Evolutionary conservation across 2,329 filamentous ascomycete genomes (phyloP).

Genomic region (Didymella lethalis): DNA sequence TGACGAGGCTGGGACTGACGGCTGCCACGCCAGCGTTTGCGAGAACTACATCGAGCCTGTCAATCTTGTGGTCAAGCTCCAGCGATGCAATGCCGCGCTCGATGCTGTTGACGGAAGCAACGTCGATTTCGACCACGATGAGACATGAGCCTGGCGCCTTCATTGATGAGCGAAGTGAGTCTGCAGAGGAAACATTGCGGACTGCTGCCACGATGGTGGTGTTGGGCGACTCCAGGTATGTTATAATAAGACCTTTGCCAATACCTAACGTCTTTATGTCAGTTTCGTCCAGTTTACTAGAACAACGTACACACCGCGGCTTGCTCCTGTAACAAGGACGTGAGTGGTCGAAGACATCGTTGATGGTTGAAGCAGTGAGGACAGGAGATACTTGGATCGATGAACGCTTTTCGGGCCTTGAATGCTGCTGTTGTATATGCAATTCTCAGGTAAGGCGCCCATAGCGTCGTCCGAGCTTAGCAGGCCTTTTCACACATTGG

Average conservation of each 20-base stretch:
- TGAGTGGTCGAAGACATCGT: conserved; percentile 11
- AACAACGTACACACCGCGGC: conserved; percentile 32
- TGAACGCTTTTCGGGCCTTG: neutral
- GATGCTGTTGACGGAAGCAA: conserved; percentile 33
- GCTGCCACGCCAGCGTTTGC: conserved; percentile 26
- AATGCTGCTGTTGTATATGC: neutral
- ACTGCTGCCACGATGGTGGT: conserved; percentile 54
- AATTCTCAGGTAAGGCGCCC: no score
- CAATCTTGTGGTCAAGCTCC: conserved; percentile 17
- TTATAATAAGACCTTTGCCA: conserved; percentile 45
- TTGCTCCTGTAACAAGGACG: conserved; percentile 46
- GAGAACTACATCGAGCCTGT: conserved; percentile 9
- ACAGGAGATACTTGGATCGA: neutral
- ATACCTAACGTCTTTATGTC: conserved; percentile 35
- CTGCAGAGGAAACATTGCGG: conserved; percentile 41
- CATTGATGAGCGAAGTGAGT: conserved; percentile 37
- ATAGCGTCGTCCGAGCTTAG: neutral
- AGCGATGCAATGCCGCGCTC: conserved; percentile 34
- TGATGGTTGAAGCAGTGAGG: neutral
- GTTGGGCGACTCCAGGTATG: conserved; percentile 49
- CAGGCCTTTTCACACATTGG: neutral
- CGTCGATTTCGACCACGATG: conserved; percentile 21
- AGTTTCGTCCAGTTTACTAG: conserved; percentile 18
- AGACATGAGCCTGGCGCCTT: conserved; percentile 25
- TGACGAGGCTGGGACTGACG: conserved; percentile 1